phyloP scores from a whole-genome alignment of 495 filamentous ascomycete species.

The Diplogelasinospora grovesii region DNA sequence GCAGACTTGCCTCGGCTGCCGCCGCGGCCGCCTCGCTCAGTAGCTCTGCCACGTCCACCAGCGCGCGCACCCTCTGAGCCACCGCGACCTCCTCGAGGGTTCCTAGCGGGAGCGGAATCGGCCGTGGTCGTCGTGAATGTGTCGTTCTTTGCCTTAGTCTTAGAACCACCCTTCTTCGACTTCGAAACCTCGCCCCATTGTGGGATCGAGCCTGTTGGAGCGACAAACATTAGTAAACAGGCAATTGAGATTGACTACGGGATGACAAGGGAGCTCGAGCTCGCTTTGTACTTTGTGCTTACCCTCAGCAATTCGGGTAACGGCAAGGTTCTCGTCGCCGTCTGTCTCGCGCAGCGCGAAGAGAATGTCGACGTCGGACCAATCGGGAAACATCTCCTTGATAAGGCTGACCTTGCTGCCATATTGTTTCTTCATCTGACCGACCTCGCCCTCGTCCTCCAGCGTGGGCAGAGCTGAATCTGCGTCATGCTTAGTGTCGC shows the following conservation, averaged over 20 bases:
- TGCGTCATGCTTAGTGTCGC: slow-evolving; percentile 54
- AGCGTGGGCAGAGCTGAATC: slow-evolving; percentile 41
- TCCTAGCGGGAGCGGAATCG: slow-evolving; percentile 37
- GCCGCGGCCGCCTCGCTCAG: slow-evolving; percentile 66
- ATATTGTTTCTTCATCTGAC: slow-evolving; percentile 85
- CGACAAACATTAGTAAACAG: slow-evolving; percentile 7
- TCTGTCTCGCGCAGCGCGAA: slow-evolving; percentile 87
- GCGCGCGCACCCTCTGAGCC: slow-evolving; percentile 58
- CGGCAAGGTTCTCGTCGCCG: slow-evolving; percentile 77
- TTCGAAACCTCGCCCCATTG: slow-evolving; percentile 97
- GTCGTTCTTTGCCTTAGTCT: slow-evolving; percentile 75
- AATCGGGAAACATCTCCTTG: slow-evolving; percentile 86
- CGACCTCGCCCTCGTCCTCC: slow-evolving; percentile 87
- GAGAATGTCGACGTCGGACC: slow-evolving; percentile 87
- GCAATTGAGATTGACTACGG: background rate
- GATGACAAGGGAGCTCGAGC: background rate
- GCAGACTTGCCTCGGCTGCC: slow-evolving; percentile 46
- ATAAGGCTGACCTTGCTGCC: slow-evolving; percentile 63
- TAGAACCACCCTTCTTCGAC: slow-evolving; percentile 73
- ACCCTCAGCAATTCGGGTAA: slow-evolving; percentile 91
- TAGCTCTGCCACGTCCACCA: slow-evolving; percentile 66
- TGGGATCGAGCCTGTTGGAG: slow-evolving; percentile 67
- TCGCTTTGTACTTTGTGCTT: slow-evolving; percentile 27
- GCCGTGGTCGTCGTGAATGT: slow-evolving; percentile 46
- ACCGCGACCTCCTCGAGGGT: slow-evolving; percentile 53